Conservation (phyloP, 345 rosid species). For the Durio zibethinus region DNA sequence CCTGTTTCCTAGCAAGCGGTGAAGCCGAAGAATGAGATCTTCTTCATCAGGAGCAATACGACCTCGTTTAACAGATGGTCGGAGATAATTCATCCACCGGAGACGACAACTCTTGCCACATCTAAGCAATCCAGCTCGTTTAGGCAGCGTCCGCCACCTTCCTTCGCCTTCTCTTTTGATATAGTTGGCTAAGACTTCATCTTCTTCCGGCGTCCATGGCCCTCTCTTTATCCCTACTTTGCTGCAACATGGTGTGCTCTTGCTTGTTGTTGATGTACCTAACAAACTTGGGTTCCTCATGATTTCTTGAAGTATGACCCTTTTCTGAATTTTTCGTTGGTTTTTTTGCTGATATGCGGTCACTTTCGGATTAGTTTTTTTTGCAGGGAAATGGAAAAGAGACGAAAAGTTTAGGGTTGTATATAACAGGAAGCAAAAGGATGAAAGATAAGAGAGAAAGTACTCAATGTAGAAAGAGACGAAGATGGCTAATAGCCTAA, state of each 20-base stretch:
- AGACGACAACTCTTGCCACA: constrained; percentile 93
- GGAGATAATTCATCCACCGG: constrained; percentile 94
- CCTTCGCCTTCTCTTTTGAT: constrained; percentile 78
- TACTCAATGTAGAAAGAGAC: not conserved
- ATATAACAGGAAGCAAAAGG: not conserved
- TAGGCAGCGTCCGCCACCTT: constrained; percentile 77
- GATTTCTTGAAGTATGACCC: not conserved
- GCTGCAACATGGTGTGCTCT: constrained; percentile 58
- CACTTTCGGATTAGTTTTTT: not conserved
- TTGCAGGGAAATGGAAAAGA: not conserved
- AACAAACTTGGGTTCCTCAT: constrained; percentile 33
- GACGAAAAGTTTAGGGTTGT: not conserved
- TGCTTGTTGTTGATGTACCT: constrained; percentile 9
- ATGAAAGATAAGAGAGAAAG: not conserved
- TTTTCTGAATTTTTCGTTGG: not conserved
- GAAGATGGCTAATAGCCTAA: not conserved
- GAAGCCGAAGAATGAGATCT: constrained; percentile 93
- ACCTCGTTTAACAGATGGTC: constrained; percentile 74
- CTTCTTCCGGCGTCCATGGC: constrained; percentile 90
- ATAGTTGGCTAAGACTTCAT: constrained; percentile 54
- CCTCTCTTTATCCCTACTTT: constrained; percentile 77
- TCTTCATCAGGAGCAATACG: constrained; percentile 79
- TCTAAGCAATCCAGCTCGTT: constrained; percentile 73
- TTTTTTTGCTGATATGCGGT: not conserved
- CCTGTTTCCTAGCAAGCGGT: constrained; percentile 72